Conservation (phyloP, 176 grass and related monocot genomes). For the Triticum dicoccoides region DNA sequence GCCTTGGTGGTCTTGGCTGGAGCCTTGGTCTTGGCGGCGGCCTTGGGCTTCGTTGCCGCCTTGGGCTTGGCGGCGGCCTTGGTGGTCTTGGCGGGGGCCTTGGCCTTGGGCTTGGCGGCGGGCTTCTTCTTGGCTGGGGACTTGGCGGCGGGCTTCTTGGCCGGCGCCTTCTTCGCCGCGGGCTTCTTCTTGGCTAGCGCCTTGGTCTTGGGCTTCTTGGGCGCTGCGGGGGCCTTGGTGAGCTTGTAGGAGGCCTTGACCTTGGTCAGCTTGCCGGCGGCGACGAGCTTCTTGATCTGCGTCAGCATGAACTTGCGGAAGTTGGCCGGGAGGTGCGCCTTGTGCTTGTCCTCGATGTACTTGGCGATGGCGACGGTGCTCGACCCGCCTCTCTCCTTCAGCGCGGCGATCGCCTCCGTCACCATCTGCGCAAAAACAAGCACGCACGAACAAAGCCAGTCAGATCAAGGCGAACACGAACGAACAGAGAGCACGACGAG, state of each 20-base stretch:
- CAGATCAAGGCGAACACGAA: background rate
- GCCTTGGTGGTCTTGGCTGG: constrained; percentile 33
- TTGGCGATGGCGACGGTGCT: constrained; percentile 78
- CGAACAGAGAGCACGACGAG: background rate
- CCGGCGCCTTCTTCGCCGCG: background rate
- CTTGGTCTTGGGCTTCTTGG: background rate
- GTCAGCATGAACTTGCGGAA: constrained; percentile 51
- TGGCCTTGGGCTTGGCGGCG: background rate
- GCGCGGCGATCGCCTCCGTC: constrained; percentile 58
- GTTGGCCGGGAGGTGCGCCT: constrained; percentile 48
- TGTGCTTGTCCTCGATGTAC: constrained; percentile 69
- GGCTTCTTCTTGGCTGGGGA: background rate
- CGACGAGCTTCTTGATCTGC: constrained; percentile 65
- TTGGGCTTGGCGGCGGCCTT: background rate
- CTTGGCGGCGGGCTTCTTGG: constrained; percentile 4
- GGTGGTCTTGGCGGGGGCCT: constrained; percentile 4
- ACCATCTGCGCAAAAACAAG: constrained; percentile 52
- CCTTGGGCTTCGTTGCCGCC: background rate
- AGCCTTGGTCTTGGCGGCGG: background rate
- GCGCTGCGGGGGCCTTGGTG: background rate
- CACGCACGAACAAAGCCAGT: background rate
- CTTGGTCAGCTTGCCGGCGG: constrained; percentile 52
- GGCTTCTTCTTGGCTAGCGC: constrained; percentile 8
- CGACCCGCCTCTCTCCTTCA: constrained; percentile 81
- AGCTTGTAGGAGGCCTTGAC: constrained; percentile 91